These are phyloP conservation scores for Aspergillus felis DNA, from an alignment of 2,329 filamentous ascomycete genomes.

Conservation along the genomic window DNA sequence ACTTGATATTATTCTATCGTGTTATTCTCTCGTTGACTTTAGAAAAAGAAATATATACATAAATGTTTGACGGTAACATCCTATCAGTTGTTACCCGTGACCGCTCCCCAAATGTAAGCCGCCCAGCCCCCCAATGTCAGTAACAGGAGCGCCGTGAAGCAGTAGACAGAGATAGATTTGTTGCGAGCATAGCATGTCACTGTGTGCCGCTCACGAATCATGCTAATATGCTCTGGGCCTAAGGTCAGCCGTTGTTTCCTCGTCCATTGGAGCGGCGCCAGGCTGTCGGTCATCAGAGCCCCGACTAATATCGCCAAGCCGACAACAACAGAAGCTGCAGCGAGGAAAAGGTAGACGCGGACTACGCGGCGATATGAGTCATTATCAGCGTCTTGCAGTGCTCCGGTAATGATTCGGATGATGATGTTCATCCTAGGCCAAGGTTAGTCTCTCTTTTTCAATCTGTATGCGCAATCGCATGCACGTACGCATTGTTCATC, in stretches of 20 bases:
- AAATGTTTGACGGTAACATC: not conserved
- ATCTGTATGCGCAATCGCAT: not conserved
- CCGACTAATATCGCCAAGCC: constrained; percentile 38
- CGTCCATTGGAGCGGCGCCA: constrained; percentile 56
- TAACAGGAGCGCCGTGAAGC: constrained; percentile 44
- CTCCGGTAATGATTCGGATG: constrained; percentile 54
- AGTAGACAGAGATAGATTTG: constrained; percentile 38
- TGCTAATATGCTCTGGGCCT: constrained; percentile 43
- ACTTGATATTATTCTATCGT: too few species aligned
- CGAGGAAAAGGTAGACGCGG: constrained; percentile 54
- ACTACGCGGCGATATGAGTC: constrained; percentile 55
- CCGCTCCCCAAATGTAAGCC: constrained; percentile 60
- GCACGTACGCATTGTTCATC: constrained; percentile 53
- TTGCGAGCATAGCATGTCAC: constrained; percentile 37
- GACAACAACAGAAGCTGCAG: constrained; percentile 48
- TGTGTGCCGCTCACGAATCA: constrained; percentile 42
- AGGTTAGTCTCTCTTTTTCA: not conserved
- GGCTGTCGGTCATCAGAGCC: constrained; percentile 39
- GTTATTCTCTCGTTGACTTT: too few species aligned
- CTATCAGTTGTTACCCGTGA: constrained; percentile 48
- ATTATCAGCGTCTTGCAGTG: constrained; percentile 56
- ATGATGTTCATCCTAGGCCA: constrained; percentile 56
- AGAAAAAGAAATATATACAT: too few species aligned
- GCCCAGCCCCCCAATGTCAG: constrained; percentile 47
- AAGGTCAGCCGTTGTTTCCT: constrained; percentile 49